Percentiles rank a stretch among this genome's conserved stretches.
Conservation (phyloP, 2,329 filamentous ascomycete genomes). For the Verticillium alfalfae region DNA sequence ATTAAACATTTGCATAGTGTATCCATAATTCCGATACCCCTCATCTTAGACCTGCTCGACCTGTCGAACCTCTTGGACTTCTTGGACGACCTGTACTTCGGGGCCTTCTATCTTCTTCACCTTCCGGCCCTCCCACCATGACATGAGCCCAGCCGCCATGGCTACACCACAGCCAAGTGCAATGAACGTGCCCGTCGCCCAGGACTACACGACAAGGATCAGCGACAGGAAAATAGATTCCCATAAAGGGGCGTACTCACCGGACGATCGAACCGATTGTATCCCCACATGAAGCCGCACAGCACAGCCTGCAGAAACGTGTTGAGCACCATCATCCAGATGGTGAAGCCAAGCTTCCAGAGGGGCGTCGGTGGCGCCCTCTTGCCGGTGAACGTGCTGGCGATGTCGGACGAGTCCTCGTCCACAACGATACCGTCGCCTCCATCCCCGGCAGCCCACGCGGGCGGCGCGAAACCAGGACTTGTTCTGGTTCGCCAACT, state of each 20-base stretch:
- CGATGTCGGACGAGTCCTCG: slow-evolving; percentile 4
- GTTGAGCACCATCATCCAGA: slow-evolving; percentile 18
- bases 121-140: slow-evolving; percentile 18
- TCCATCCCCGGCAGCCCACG: slow-evolving; percentile 10
- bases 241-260: slow-evolving; percentile 4
- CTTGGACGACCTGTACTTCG: slow-evolving; percentile 11
- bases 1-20: not conserved
- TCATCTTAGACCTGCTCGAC: not conserved
- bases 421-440: not conserved
- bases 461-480: slow-evolving; percentile 20
- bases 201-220: not conserved
- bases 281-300: slow-evolving; percentile 18
- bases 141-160: slow-evolving; percentile 17
- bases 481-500: slow-evolving; percentile 15
- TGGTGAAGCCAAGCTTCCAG: slow-evolving; percentile 17
- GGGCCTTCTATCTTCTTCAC: slow-evolving; percentile 18
- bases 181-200: slow-evolving; percentile 18
- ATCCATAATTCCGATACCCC: not conserved
- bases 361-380: slow-evolving; percentile 14
- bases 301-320: slow-evolving; percentile 15
- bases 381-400: slow-evolving; percentile 12
- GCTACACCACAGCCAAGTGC: slow-evolving; percentile 16
- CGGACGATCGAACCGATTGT: slow-evolving; percentile 16
- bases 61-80: not conserved
- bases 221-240: not conserved